Conservation (phyloP, 768 basidiomycete species). For the Udeniomyces megalosporus region DNA sequence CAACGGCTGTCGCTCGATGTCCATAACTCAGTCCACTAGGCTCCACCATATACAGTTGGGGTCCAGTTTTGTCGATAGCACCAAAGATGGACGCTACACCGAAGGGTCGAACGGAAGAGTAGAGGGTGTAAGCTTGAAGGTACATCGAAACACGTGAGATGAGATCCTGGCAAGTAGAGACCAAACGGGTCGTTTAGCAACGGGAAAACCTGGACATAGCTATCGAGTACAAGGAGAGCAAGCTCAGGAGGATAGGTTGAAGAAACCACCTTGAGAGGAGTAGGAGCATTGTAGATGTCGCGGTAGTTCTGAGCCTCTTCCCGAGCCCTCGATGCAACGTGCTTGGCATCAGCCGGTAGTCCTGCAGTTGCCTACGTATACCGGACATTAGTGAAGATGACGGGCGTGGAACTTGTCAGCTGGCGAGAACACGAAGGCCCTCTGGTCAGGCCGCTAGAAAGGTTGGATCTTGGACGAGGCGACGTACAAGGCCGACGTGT, state of each 20-base stretch:
- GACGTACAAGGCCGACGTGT: conserved; percentile 72
- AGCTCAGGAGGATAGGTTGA: not conserved
- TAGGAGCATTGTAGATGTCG: conserved; percentile 52
- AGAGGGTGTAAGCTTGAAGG: conserved; percentile 88
- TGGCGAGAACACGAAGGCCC: too few relatives aligned
- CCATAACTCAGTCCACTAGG: conserved; percentile 89
- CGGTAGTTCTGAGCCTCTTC: conserved; percentile 65
- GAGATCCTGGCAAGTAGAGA: conserved; percentile 33
- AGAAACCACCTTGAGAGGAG: conserved; percentile 56
- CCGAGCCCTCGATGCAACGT: conserved; percentile 64
- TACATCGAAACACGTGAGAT: conserved; percentile 72
- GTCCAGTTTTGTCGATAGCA: conserved; percentile 73
- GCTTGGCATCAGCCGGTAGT: conserved; percentile 80
- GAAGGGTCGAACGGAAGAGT: conserved; percentile 94
- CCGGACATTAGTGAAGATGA: too few relatives aligned
- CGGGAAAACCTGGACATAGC: too few relatives aligned
- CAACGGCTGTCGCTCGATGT: conserved; percentile 89
- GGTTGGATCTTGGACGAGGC: not conserved
- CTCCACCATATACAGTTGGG: conserved; percentile 75
- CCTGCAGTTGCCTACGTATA: conserved; percentile 68
- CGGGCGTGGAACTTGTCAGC: too few relatives aligned
- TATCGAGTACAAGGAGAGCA: not conserved
- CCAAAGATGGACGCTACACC: conserved; percentile 86
- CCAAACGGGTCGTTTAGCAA: too few relatives aligned
- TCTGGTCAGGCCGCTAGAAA: too few relatives aligned